phyloP scores from a whole-genome alignment of 73 alveolate genomes.

The Paramecium caudatum region DNA sequence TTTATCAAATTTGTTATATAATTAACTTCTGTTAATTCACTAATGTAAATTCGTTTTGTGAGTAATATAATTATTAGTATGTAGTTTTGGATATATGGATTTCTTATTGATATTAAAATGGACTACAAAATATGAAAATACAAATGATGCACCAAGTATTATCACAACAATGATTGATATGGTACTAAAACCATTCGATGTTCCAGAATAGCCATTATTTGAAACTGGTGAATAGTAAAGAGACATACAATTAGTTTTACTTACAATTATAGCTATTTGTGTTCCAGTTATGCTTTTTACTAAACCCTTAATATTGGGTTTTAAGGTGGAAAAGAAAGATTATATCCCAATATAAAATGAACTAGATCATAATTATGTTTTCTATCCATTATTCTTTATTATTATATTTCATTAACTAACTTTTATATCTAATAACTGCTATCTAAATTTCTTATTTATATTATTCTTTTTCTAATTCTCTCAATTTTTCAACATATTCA shows the following conservation, averaged over 20 bases:
- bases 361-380: neutral
- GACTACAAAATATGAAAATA: slow-evolving; percentile 80
- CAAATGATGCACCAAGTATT: slow-evolving; percentile 91
- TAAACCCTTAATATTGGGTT: slow-evolving; percentile 84
- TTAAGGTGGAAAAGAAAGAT: neutral
- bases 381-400: slow-evolving; percentile 16
- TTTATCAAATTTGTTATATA: too few relatives aligned
- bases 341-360: neutral
- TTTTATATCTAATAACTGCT: slow-evolving; percentile 11
- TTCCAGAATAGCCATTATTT: slow-evolving; percentile 82
- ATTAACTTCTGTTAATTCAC: slow-evolving; percentile 46
- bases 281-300: slow-evolving; percentile 92
- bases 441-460: slow-evolving; percentile 48
- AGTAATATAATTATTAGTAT: slow-evolving; percentile 71
- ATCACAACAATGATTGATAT: slow-evolving; percentile 95
- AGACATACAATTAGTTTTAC: slow-evolving; percentile 74
- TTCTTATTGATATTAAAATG: slow-evolving; percentile 89
- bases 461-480: slow-evolving; percentile 49
- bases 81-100: slow-evolving; percentile 95
- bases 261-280: slow-evolving; percentile 78
- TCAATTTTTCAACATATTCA: slow-evolving; percentile 17
- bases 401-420: slow-evolving; percentile 18
- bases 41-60: slow-evolving; percentile 10
- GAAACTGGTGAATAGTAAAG: slow-evolving; percentile 77
- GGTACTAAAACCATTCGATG: slow-evolving; percentile 87